phyloP scores from a whole-genome alignment of 2,329 filamentous ascomycete genomes.

The Dothideomycetes sp. region DNA sequence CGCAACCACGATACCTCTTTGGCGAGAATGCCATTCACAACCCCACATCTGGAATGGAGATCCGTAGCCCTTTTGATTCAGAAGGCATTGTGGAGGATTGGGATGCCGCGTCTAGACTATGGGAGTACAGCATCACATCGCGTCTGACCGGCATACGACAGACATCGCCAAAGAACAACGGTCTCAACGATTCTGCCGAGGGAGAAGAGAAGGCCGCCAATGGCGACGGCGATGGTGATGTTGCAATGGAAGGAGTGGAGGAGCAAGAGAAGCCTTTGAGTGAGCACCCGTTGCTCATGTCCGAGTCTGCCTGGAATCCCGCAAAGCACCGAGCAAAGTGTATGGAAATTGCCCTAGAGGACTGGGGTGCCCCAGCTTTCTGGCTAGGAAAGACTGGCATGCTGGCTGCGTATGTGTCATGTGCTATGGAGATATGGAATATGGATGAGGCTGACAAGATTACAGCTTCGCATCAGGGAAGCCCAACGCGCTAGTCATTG shows the following conservation, averaged over 20 bases:
- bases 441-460: conserved; percentile 16
- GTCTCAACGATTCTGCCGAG: conserved; percentile 60
- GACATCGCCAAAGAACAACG: conserved; percentile 63
- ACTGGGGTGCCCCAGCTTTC: conserved; percentile 90
- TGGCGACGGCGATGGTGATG: conserved; percentile 43
- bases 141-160: conserved; percentile 71
- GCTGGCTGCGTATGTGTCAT: conserved; percentile 57
- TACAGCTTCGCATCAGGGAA: conserved; percentile 76
- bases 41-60: conserved; percentile 65
- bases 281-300: conserved; percentile 87
- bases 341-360: conserved; percentile 95
- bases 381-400: conserved; percentile 86
- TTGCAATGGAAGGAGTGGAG: conserved; percentile 52
- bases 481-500: conserved; percentile 83
- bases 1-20: conserved; percentile 56
- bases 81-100: conserved; percentile 93
- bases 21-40: conserved; percentile 85
- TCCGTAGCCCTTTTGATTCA: conserved; percentile 83
- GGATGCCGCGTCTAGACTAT: conserved; percentile 81
- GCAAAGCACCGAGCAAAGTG: conserved; percentile 83
- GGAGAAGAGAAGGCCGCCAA: conserved; percentile 28
- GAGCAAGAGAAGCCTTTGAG: conserved; percentile 64
- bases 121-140: conserved; percentile 87
- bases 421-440: background rate
- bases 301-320: conserved; percentile 87